Percentiles rank a stretch among this genome's conserved stretches.
Conservation (phyloP, 208 protist genomes). For the Acanthamoeba sp. region DNA sequence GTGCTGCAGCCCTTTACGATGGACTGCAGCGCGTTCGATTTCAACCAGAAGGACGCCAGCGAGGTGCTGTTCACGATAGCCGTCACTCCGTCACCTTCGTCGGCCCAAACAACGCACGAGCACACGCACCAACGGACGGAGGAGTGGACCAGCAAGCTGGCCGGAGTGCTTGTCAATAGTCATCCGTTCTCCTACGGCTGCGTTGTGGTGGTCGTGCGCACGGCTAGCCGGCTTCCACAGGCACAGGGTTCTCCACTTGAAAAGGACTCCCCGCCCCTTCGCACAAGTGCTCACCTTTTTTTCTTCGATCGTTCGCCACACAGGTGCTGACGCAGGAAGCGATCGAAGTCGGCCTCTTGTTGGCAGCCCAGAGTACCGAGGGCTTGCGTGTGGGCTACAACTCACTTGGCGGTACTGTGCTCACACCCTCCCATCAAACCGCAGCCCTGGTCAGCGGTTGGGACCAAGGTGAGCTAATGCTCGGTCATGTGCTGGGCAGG, state of each 20-base stretch:
- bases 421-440: too few species aligned
- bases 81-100: background rate
- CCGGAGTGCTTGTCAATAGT: conserved; percentile 30
- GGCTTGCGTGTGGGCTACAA: conserved; percentile 45
- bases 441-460: background rate
- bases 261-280: background rate
- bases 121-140: background rate
- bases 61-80: conserved; percentile 37
- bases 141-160: conserved; percentile 13
- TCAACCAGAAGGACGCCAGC: conserved; percentile 51
- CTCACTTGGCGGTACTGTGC: background rate
- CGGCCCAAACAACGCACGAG: background rate
- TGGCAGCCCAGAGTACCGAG: background rate
- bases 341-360: background rate
- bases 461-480: too few species aligned
- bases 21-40: background rate
- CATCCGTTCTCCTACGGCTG: conserved; percentile 39
- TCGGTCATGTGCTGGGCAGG: too few species aligned
- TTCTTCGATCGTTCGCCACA: background rate
- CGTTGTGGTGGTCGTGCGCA: background rate
- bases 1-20: conserved; percentile 26
- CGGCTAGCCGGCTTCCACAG: conserved; percentile 4
- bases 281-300: background rate
- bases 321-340: conserved; percentile 1
- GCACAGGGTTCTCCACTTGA: background rate